phyloP scores from a whole-genome alignment of 352 stramenopile species.

The Sclerospora graminicola region DNA sequence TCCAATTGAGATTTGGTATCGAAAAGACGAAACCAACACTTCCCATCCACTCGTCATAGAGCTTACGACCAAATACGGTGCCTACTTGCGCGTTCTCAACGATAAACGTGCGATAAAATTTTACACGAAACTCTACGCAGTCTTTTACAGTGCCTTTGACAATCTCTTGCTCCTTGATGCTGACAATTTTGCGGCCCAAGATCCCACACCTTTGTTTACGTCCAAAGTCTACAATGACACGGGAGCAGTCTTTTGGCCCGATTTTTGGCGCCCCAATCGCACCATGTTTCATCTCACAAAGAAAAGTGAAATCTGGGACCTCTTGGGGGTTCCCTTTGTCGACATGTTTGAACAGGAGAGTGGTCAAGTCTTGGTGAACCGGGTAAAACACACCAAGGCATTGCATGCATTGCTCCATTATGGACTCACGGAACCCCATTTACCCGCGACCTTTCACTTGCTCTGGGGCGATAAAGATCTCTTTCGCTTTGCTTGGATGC shows the following conservation, averaged over 20 bases:
- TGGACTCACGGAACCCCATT: slow-evolving; percentile 22
- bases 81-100: slow-evolving; percentile 56
- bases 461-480: slow-evolving; percentile 78
- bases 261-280: slow-evolving; percentile 48
- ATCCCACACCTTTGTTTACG: slow-evolving; percentile 55
- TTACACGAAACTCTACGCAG: slow-evolving; percentile 64
- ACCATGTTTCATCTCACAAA: slow-evolving; percentile 70
- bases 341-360: slow-evolving; percentile 76
- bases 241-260: slow-evolving; percentile 60
- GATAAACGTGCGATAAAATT: slow-evolving; percentile 37
- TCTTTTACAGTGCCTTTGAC: slow-evolving; percentile 71
- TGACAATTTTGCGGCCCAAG: slow-evolving; percentile 46
- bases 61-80: slow-evolving; percentile 25
- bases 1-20: slow-evolving; percentile 67
- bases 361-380: slow-evolving; percentile 60
- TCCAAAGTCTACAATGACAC: slow-evolving; percentile 24
- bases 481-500: slow-evolving; percentile 72
- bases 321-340: slow-evolving; percentile 49
- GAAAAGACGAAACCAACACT: slow-evolving; percentile 30
- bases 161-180: slow-evolving; percentile 58
- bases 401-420: slow-evolving; percentile 59
- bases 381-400: slow-evolving; percentile 25
- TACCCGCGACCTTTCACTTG: slow-evolving; percentile 37
- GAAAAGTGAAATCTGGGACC: slow-evolving; percentile 48
- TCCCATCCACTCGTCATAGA: slow-evolving; percentile 34